Percentiles rank a stretch among this genome's conserved stretches.
These are phyloP conservation scores for Melastoma malabathricum DNA, from an alignment of 345 rosid species.

Conservation along the genomic window DNA sequence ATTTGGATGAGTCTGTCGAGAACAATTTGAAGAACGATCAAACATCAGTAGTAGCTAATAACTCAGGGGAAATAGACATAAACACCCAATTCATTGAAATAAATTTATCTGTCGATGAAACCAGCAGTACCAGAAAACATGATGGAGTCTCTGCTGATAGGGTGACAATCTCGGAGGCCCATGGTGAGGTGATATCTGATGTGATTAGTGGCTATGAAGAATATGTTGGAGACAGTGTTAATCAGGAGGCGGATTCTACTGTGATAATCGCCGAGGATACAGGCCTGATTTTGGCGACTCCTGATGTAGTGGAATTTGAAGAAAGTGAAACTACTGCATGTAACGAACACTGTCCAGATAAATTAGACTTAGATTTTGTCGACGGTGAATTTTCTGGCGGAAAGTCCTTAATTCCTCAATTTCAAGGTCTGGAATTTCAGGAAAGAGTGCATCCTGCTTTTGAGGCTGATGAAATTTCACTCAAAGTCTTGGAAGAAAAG, in stretches of 20 bases:
- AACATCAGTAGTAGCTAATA: slow-evolving; percentile 10
- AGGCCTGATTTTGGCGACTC: slow-evolving; percentile 10
- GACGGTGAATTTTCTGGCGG: no score
- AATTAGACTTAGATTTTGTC: no score
- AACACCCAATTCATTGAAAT: neutral
- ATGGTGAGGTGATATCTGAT: slow-evolving; percentile 16
- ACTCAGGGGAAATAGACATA: neutral
- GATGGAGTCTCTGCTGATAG: neutral
- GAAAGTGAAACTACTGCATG: slow-evolving; percentile 2
- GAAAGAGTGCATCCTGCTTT: slow-evolving; percentile 19
- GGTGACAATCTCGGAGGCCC: neutral
- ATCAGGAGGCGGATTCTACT: slow-evolving; percentile 5
- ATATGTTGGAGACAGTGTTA: slow-evolving; percentile 5
- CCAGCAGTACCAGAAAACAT: no score
- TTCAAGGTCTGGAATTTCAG: slow-evolving; percentile 3
- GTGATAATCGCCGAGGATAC: slow-evolving; percentile 16
- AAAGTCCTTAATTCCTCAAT: slow-evolving; percentile 7
- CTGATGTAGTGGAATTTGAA: no score
- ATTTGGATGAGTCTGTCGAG: slow-evolving; percentile 10
- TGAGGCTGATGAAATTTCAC: slow-evolving; percentile 15
- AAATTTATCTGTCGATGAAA: slow-evolving; percentile 1
- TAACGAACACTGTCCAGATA: slow-evolving; percentile 16
- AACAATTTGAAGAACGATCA: slow-evolving; percentile 5
- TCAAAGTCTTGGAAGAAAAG: slow-evolving; percentile 12
- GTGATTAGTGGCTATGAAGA: slow-evolving; percentile 10